Conservation (phyloP, 2,329 filamentous ascomycete genomes). For the Cercospora nicotianae region DNA sequence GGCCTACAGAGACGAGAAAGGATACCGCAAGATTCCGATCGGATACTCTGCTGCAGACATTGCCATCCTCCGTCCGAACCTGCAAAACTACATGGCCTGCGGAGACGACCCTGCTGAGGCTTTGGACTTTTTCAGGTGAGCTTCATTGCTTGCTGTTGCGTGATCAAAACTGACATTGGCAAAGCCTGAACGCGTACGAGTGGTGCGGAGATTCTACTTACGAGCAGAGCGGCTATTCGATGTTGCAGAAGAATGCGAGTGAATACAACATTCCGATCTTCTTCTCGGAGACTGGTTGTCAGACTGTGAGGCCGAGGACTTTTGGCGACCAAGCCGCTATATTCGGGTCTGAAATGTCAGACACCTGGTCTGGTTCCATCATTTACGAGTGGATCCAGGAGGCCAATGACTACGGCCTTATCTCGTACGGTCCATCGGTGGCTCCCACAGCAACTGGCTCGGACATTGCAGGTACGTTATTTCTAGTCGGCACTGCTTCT, state of each 20-base stretch:
- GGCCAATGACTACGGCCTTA: constrained; percentile 75
- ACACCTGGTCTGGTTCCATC: constrained; percentile 72
- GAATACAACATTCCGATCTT: constrained; percentile 81
- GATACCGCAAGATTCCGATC: constrained; percentile 77
- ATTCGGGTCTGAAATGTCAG: constrained; percentile 70
- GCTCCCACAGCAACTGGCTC: constrained; percentile 44
- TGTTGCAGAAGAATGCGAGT: constrained; percentile 65
- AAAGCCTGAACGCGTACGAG: constrained; percentile 64
- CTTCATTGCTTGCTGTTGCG: too few relatives aligned
- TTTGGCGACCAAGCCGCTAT: constrained; percentile 76
- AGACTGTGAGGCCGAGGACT: constrained; percentile 59
- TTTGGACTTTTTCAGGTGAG: constrained; percentile 70
- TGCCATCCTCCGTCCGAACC: constrained; percentile 63
- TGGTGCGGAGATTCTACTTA: constrained; percentile 31
- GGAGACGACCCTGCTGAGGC: constrained; percentile 67
- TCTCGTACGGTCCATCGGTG: constrained; percentile 68
- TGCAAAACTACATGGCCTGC: constrained; percentile 76
- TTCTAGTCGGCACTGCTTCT: too few relatives aligned
- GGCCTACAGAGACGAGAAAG: constrained; percentile 71
- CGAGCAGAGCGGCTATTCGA: constrained; percentile 64
- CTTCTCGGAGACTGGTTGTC: constrained; percentile 88
- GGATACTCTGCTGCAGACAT: constrained; percentile 90
- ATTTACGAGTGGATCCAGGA: constrained; percentile 91
- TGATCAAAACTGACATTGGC: neutral
- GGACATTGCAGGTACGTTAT: constrained; percentile 47